Evolutionary conservation across 148 eudicot species (phyloP), one percentile per base, ranked within the genome.

Genomic region (Rhododendron vialii): DNA sequence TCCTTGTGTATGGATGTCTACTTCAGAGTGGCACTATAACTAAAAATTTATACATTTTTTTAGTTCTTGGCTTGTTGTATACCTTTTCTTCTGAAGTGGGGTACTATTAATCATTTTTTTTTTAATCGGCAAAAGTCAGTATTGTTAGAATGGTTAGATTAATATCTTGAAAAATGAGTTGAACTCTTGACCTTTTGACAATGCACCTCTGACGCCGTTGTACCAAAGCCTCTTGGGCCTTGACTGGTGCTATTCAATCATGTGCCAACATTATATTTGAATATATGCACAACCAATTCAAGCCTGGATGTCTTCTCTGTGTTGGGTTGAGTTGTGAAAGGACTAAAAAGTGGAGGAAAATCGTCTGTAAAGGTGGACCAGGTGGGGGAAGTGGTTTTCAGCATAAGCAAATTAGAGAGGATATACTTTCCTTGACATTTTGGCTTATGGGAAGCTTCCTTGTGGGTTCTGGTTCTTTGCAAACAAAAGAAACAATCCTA

Each of bases 371-470:
- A n/a, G 63, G 41, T n/a, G 71, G 30, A 9, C 30, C 28, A n/a
- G 71, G 28, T 30, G 5, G 61, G 30, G 69, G 69, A 5, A 84
- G 71, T 84, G 81, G 81, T 53, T 71, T 75, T 84, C 48, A 14
- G 45, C 13, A 50, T n/a, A 35, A 75, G 41, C 78, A 55, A 55
- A 55, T 55, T 55, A 50, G 38, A 38, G 33, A 55, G 55, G 36
- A 76, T 33, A 35, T 77, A 69, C 14, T 84, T 24, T n/a, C 53
- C 22, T 75, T 30, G 82, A 11, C 22, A 78, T 41, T 78, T n/a
- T 77, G 63, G 82, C 86, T 84, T 85, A 59, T 85, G 48, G 63
- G 74, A 59, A 41, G 48, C 57, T 57, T 53, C 71, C 71, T 11
- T 12, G 48, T 26, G 50, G 57, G 65, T 51, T 84, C 8, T 73